phyloP scores from a whole-genome alignment of 441 rosid genomes.

The Gossypium lobatum region DNA sequence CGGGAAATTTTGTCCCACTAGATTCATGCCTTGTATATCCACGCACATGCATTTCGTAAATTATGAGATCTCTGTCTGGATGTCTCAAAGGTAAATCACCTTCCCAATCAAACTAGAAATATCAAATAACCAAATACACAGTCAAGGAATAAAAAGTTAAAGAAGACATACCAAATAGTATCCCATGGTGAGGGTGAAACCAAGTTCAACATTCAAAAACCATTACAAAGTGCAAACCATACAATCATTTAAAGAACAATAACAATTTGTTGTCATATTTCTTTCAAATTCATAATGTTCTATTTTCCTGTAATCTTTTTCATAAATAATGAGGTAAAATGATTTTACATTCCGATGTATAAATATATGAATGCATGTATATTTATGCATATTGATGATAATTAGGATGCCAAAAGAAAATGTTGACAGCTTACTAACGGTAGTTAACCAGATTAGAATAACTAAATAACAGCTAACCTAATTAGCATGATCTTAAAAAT shows the following conservation, averaged over 20 bases:
- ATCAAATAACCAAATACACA: conserved; percentile 11
- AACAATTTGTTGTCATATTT: not conserved
- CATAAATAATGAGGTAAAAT: not conserved
- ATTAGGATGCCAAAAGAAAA: not conserved
- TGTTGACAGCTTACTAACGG: not conserved
- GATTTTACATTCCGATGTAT: not conserved
- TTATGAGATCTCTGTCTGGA: conserved; percentile 62
- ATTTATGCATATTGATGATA: not conserved
- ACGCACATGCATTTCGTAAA: conserved; percentile 93
- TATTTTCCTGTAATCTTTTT: not conserved
- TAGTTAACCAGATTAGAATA: too few relatives aligned
- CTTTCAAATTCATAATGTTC: not conserved
- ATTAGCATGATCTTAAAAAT: too few relatives aligned
- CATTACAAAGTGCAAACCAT: not conserved
- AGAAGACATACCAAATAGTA: not conserved
- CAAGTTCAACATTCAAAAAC: not conserved
- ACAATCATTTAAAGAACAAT: not conserved
- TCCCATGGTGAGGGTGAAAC: not conserved
- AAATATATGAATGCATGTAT: not conserved
- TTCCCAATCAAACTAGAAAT: conserved; percentile 91
- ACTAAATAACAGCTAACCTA: too few relatives aligned
- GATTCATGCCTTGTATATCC: conserved; percentile 89
- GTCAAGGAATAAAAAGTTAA: conserved; percentile 9
- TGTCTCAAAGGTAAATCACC: conserved; percentile 81
- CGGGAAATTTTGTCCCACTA: conserved; percentile 65